Conservation (phyloP, 2,329 filamentous ascomycete species). For the Sordariomycetes sp. region DNA sequence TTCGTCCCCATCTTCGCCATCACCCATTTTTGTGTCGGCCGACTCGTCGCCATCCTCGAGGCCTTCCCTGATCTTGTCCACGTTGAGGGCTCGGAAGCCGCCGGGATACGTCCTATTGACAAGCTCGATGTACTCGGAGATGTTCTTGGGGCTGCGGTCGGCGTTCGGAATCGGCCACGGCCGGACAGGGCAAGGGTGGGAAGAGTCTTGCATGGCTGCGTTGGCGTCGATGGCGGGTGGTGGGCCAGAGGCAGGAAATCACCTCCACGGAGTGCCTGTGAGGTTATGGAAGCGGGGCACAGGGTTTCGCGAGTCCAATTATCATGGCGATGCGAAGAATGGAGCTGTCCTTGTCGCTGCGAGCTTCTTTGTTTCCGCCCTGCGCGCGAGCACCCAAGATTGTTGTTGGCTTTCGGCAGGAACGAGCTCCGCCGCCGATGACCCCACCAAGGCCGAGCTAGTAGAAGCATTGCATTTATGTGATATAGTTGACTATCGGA, state of each 20-base stretch:
- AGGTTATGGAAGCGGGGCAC: background rate
- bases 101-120: constrained; percentile 64
- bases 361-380: background rate
- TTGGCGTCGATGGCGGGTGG: background rate
- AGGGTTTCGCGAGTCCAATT: background rate
- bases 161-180: constrained; percentile 29
- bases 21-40: constrained; percentile 33
- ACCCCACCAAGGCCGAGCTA: background rate
- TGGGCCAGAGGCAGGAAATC: background rate
- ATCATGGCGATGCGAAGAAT: background rate
- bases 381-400: background rate
- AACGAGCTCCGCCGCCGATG: background rate
- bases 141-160: constrained; percentile 45
- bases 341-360: background rate
- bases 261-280: background rate
- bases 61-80: constrained; percentile 56
- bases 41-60: constrained; percentile 31
- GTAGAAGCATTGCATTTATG: background rate
- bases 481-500: background rate
- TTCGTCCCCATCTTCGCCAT: constrained; percentile 35
- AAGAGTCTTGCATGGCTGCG: background rate
- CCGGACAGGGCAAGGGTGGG: constrained; percentile 7
- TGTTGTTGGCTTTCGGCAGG: background rate
- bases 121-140: constrained; percentile 69
- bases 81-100: constrained; percentile 71